These are phyloP conservation scores for Cordyceps fumosorosea DNA, from an alignment of 2,329 filamentous ascomycete species.

Conservation along the genomic window DNA sequence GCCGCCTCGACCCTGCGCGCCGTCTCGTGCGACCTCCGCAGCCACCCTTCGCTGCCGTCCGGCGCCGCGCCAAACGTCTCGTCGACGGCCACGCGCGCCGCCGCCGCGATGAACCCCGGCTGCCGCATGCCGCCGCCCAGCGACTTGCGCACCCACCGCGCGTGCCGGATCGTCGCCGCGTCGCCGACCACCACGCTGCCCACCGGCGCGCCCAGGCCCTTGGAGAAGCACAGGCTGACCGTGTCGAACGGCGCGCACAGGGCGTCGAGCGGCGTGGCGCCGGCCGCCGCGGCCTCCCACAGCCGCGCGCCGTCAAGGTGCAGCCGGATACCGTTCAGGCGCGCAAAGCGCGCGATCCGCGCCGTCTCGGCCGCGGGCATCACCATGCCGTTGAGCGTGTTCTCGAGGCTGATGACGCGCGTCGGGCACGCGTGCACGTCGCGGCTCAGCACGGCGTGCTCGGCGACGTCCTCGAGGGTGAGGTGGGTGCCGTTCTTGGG, in stretches of 20 bases:
- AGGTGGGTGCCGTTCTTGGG: conserved; percentile 67
- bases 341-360: conserved; percentile 65
- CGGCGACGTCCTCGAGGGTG: conserved; percentile 68
- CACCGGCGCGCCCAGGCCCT: conserved; percentile 75
- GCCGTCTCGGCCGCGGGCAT: conserved; percentile 67
- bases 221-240: conserved; percentile 72
- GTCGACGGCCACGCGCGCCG: conserved; percentile 61
- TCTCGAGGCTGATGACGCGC: conserved; percentile 74
- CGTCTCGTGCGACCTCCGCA: conserved; percentile 53
- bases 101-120: conserved; percentile 64
- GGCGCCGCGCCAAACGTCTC: conserved; percentile 35
- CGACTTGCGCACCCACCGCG: conserved; percentile 53
- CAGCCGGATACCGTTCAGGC: conserved; percentile 55
- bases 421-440: conserved; percentile 77
- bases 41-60: conserved; percentile 45
- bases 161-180: conserved; percentile 28
- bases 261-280: conserved; percentile 54
- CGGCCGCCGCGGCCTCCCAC: conserved; percentile 73
- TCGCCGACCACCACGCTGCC: conserved; percentile 65
- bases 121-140: conserved; percentile 71
- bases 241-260: conserved; percentile 66
- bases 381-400: conserved; percentile 73
- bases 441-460: conserved; percentile 56
- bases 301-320: conserved; percentile 76
- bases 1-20: conserved; percentile 60